Evolutionary conservation across 805 yeast species (phyloP).

Genomic region (Candida maesae): DNA sequence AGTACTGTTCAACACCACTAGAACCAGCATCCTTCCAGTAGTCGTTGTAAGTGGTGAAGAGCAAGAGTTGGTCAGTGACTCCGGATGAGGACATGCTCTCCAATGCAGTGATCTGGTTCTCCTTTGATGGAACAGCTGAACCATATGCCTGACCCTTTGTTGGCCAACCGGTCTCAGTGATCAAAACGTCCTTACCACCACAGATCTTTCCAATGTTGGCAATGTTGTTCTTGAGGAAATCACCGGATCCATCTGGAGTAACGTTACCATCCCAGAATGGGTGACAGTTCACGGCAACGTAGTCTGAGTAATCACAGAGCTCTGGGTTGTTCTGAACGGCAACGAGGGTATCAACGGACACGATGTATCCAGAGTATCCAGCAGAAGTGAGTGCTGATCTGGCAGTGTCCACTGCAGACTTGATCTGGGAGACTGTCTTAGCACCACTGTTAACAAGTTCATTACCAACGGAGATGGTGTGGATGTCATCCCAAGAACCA

Average conservation of each 20-base stretch:
- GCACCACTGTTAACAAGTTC: slow-evolving; percentile 56
- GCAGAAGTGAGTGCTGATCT: slow-evolving; percentile 42
- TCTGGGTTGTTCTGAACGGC: slow-evolving; percentile 51
- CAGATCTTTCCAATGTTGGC: slow-evolving; percentile 41
- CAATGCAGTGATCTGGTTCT: slow-evolving; percentile 50
- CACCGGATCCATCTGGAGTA: slow-evolving; percentile 48
- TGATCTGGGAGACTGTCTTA: slow-evolving; percentile 43
- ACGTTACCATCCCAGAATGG: slow-evolving; percentile 61
- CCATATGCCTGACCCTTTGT: slow-evolving; percentile 53
- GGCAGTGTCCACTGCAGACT: slow-evolving; percentile 44
- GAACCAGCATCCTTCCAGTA: slow-evolving; percentile 57
- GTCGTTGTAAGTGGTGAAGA: slow-evolving; percentile 62
- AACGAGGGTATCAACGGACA: slow-evolving; percentile 61
- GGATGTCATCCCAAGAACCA: slow-evolving; percentile 54
- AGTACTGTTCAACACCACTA: slow-evolving; percentile 55
- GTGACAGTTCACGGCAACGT: slow-evolving; percentile 63
- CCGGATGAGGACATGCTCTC: slow-evolving; percentile 39
- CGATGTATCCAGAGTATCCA: slow-evolving; percentile 52
- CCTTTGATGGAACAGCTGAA: slow-evolving; percentile 49
- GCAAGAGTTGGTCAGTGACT: slow-evolving; percentile 46
- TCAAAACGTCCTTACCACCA: slow-evolving; percentile 42
- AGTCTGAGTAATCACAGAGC: slow-evolving; percentile 56
- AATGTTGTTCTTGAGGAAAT: slow-evolving; percentile 49
- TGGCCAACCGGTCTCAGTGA: slow-evolving; percentile 74
- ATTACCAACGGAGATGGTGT: slow-evolving; percentile 60